Percentiles rank a stretch among this genome's conserved stretches.
Conservation (phyloP, 176 grass and related monocot genomes). For the Saccharum spontaneum region DNA sequence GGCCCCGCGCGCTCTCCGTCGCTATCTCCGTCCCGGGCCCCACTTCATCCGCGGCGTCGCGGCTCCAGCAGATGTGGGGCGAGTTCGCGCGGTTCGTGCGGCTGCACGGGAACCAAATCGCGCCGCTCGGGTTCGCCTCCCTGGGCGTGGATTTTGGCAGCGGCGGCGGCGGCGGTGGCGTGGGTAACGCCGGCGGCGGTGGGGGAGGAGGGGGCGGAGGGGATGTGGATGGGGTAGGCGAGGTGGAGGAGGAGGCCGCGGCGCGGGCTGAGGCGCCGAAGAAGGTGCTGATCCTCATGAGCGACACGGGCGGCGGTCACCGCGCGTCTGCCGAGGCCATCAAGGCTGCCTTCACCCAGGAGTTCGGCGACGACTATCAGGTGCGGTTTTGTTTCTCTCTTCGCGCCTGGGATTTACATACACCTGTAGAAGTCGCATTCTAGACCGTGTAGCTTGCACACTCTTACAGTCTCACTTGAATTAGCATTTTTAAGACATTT, state of each 20-base stretch:
- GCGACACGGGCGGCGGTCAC: constrained; percentile 92
- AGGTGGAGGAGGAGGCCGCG: constrained; percentile 53
- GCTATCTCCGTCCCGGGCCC: constrained; percentile 26
- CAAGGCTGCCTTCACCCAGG: constrained; percentile 77
- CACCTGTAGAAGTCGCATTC: background rate
- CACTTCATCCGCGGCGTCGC: constrained; percentile 3
- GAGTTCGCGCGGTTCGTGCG: constrained; percentile 67
- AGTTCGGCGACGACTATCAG: constrained; percentile 86
- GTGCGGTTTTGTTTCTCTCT: constrained; percentile 8
- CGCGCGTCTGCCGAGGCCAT: constrained; percentile 94
- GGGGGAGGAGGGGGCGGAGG: constrained; percentile 17
- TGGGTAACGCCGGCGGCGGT: background rate
- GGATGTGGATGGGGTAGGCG: constrained; percentile 25
- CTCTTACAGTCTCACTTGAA: background rate
- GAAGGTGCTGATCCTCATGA: constrained; percentile 96
- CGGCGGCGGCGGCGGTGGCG: background rate
- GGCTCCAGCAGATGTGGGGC: constrained; percentile 50
- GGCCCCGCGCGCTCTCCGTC: constrained; percentile 35
- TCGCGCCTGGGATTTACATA: background rate
- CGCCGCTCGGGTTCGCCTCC: constrained; percentile 73
- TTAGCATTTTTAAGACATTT: background rate
- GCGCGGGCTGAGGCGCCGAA: constrained; percentile 57
- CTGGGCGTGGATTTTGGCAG: constrained; percentile 33
- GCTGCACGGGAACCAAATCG: constrained; percentile 64
- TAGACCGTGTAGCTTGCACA: background rate